These are phyloP conservation scores for Colletotrichum chrysophilum DNA, from an alignment of 2,329 filamentous ascomycete genomes.

Conservation along the genomic window DNA sequence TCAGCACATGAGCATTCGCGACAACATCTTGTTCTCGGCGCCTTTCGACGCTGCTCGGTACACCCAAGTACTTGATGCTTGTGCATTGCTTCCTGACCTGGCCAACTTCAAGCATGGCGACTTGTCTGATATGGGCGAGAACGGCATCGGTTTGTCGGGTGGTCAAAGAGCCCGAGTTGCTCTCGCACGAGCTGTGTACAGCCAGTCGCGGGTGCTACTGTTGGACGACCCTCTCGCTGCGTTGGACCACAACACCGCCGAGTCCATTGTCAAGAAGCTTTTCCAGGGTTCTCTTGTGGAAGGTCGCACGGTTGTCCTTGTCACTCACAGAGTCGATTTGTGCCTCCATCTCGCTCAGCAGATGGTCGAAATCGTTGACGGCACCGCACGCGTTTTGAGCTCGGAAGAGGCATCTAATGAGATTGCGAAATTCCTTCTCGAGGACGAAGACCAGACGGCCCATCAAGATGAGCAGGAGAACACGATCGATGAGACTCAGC, in stretches of 20 bases:
- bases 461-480: constrained; percentile 36
- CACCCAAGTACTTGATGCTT: constrained; percentile 64
- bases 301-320: constrained; percentile 75
- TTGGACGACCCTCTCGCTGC: constrained; percentile 69
- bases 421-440: constrained; percentile 28
- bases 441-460: constrained; percentile 26
- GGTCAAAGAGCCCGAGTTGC: constrained; percentile 69
- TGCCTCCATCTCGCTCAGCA: constrained; percentile 76
- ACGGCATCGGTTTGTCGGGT: constrained; percentile 66
- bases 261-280: constrained; percentile 64
- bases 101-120: constrained; percentile 62
- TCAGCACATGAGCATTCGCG: constrained; percentile 68
- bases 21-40: constrained; percentile 70
- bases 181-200: constrained; percentile 67
- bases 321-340: constrained; percentile 81
- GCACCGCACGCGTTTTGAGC: constrained; percentile 56
- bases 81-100: constrained; percentile 62
- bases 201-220: constrained; percentile 59
- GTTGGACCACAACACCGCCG: constrained; percentile 67
- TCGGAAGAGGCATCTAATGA: constrained; percentile 44
- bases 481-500: constrained; percentile 39
- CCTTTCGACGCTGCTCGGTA: constrained; percentile 61
- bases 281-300: constrained; percentile 65
- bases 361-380: constrained; percentile 71
- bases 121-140: constrained; percentile 64